A percentile compares a stretch with the other conserved stretches of the same genome.
These are phyloP conservation scores for Quercus phellos DNA, from an alignment of 331 rosid genomes.

Conservation along the genomic window DNA sequence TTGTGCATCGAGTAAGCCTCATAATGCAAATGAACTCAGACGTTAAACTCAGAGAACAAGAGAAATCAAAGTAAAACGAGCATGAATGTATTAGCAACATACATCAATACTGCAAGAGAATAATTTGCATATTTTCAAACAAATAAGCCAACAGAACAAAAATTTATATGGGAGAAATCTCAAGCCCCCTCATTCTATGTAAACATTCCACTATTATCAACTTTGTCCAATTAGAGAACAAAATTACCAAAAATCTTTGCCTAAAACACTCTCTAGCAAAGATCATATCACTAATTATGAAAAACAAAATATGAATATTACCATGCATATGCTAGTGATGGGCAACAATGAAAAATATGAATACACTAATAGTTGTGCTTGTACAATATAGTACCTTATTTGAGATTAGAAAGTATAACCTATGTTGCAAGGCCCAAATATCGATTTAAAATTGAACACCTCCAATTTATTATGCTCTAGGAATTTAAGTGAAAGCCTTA, in stretches of 20 bases:
- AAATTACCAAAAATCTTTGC: background rate
- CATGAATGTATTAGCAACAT: no score
- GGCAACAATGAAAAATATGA: background rate
- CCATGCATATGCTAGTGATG: background rate
- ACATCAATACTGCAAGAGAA: no score
- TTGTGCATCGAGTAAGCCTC: no score
- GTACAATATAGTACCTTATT: background rate
- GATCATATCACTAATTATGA: background rate
- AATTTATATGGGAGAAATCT: background rate
- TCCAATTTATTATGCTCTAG: background rate
- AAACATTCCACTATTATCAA: background rate
- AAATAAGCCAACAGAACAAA: background rate
- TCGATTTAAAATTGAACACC: background rate
- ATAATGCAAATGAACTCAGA: background rate
- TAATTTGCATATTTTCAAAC: background rate
- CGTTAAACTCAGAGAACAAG: background rate
- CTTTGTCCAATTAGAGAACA: background rate
- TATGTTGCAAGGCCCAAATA: background rate
- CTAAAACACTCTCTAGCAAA: background rate
- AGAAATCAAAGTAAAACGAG: no score
- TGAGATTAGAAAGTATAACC: background rate
- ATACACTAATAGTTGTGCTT: background rate
- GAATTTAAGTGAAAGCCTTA: background rate
- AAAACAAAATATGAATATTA: background rate
- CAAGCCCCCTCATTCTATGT: background rate